Evolutionary conservation across 169 alveolate species (phyloP), one percentile per base, ranked within the genome.

Genomic region (Amoebophrya sp.): DNA sequence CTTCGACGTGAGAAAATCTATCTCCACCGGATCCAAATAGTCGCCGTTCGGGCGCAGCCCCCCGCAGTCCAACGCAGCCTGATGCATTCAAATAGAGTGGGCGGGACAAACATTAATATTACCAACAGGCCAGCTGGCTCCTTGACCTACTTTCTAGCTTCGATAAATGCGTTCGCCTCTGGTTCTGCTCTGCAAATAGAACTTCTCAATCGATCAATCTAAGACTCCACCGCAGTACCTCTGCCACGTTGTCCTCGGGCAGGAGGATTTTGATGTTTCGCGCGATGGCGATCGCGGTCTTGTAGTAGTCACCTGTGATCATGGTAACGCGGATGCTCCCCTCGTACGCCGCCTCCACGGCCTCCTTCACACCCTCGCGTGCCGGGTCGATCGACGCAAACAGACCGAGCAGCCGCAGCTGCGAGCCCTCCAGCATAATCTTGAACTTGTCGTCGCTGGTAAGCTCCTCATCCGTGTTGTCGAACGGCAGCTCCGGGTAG

Each of bases 231-330:
- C n/a, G n/a, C 48, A 42, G 4, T 42, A 7, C 13, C 5, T 91
- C 91, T 2, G 78, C 91, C 92, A 69, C 92, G 29, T 90, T 88
- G 39, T 90, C 92, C n/a, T 78, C 67, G 0, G 92, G 90, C 90
- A 40, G 70, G 40, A 94, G 89, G 41, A 97, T 93, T 34, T 97
- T 97, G 45, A 97, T 96, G 87, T 95, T 96, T 92, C 92, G 95
- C 13, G 99, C 99, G 87, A 98, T 97, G 40, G 99, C 99, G 40
- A 96, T 93, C n/a, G 99, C 99, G 0, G 99, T 98, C 38, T 95
- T 95, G 92, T 95, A 96, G 95, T 98, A 99, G 95, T 98, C 99
- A n/a, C 99, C 99, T 34, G 99, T 98, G 70, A 99, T 99, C 99
- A 99, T 99, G 88, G 98, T 96, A 23, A 99, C 99, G 10, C 98